These are phyloP conservation scores for Alternaria solani DNA, from an alignment of 2,329 filamentous ascomycete genomes.

Conservation along the genomic window DNA sequence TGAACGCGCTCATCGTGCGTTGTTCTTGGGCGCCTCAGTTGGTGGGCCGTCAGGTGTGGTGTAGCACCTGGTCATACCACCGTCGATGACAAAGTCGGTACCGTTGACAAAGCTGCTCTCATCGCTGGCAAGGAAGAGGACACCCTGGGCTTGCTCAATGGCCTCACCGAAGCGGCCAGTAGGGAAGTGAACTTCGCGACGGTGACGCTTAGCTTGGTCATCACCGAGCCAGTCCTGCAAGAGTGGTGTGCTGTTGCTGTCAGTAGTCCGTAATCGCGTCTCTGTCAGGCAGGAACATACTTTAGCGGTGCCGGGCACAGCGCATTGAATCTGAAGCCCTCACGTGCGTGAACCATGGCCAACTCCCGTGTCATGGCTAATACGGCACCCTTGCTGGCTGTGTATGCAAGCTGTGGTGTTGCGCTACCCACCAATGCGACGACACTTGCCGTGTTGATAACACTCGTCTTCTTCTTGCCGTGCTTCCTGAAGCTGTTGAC, in stretches of 20 bases:
- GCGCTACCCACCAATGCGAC: conserved; percentile 87
- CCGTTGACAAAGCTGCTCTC: conserved; percentile 91
- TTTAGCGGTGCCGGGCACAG: conserved; percentile 92
- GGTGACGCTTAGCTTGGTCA: conserved; percentile 78
- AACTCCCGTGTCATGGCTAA: conserved; percentile 88
- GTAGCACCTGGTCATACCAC: conserved; percentile 93
- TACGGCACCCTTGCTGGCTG: conserved; percentile 91
- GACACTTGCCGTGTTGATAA: conserved; percentile 93
- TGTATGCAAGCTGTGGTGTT: conserved; percentile 91
- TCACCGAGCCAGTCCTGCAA: conserved; percentile 94
- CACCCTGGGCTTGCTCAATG: conserved; percentile 90
- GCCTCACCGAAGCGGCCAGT: conserved; percentile 89
- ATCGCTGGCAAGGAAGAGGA: conserved; percentile 85
- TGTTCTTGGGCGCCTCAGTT: conserved; percentile 62
- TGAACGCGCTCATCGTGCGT: conserved; percentile 34
- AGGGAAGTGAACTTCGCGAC: conserved; percentile 90
- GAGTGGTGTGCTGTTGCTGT: conserved; percentile 71
- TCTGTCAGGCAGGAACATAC: conserved; percentile 49
- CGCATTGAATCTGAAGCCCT: conserved; percentile 89
- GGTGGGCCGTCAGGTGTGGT: conserved; percentile 68
- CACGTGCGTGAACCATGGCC: conserved; percentile 89
- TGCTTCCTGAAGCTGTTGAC: conserved; percentile 81
- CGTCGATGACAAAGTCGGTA: conserved; percentile 92
- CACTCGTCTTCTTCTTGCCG: conserved; percentile 78
- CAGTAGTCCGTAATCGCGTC: conserved; percentile 7